phyloP scores from a whole-genome alignment of 805 yeast species.

The Kazachstania viticola region DNA sequence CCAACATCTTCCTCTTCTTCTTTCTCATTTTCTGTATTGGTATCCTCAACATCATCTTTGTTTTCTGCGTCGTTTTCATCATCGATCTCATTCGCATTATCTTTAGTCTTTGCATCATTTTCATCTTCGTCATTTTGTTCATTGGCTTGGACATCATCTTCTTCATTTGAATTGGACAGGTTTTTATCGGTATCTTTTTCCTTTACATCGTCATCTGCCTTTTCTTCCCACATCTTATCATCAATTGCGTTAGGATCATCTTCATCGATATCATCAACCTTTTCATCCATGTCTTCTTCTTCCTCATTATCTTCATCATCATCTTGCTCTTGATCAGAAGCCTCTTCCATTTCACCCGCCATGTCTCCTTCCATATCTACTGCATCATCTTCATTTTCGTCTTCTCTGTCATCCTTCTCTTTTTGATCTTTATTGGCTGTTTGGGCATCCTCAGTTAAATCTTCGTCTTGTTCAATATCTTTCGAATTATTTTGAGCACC shows the following conservation, averaged over 20 bases:
- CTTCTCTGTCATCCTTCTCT: conserved; percentile 41
- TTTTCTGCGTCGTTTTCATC: conserved; percentile 31
- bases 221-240: conserved; percentile 97
- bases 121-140: conserved; percentile 28
- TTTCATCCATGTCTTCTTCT: conserved; percentile 74
- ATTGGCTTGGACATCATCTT: conserved; percentile 30
- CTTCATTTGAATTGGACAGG: conserved; percentile 45
- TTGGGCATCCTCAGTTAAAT: conserved; percentile 67
- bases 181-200: conserved; percentile 72
- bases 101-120: conserved; percentile 26
- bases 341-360: conserved; percentile 86
- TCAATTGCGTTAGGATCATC: conserved; percentile 91
- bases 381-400: conserved; percentile 65
- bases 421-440: conserved; percentile 64
- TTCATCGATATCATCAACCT: conserved; percentile 79
- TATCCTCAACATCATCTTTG: conserved; percentile 40
- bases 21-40: conserved; percentile 41
- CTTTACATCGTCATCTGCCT: conserved; percentile 60
- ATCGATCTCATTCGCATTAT: conserved; percentile 29
- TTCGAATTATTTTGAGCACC: conserved; percentile 76
- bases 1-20: conserved; percentile 65
- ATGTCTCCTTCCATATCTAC: conserved; percentile 93
- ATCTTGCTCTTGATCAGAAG: conserved; percentile 52
- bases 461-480: conserved; percentile 87
- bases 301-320: conserved; percentile 43